Evolutionary conservation across 495 filamentous ascomycete genomes (phyloP).

Genomic region (Apodospora peruviana): DNA sequence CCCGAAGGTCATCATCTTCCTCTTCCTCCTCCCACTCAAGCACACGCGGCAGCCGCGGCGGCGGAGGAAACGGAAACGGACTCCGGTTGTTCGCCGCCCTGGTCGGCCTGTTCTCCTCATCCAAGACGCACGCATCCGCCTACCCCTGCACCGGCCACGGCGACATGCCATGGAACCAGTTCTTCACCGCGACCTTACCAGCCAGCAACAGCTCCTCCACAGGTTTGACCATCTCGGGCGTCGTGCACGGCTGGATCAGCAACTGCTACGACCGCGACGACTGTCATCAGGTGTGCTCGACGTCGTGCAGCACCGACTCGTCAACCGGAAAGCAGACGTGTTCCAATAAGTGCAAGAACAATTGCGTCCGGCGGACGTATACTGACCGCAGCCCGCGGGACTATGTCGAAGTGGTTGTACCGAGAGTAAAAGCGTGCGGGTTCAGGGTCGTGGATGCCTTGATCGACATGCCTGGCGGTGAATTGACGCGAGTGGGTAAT

Average conservation of each 20-base stretch:
- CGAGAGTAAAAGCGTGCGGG: slow-evolving; percentile 14
- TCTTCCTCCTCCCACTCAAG: background rate
- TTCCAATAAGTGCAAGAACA: slow-evolving; percentile 7
- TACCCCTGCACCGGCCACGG: slow-evolving; percentile 15
- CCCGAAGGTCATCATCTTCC: background rate
- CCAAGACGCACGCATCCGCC: slow-evolving; percentile 1
- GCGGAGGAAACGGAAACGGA: background rate
- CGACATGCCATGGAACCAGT: slow-evolving; percentile 6
- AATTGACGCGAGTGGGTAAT: slow-evolving; percentile 11
- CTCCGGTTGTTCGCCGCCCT: background rate
- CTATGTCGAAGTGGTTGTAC: slow-evolving; percentile 13
- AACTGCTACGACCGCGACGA: slow-evolving; percentile 16
- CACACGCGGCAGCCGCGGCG: background rate
- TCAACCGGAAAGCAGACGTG: slow-evolving; percentile 9
- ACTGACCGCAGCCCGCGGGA: slow-evolving; percentile 3
- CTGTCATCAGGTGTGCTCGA: slow-evolving; percentile 7
- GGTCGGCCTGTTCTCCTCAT: slow-evolving; percentile 6
- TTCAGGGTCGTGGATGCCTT: slow-evolving; percentile 12
- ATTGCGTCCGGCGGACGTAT: slow-evolving; percentile 5
- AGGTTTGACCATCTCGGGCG: slow-evolving; percentile 11
- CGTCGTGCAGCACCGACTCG: slow-evolving; percentile 4
- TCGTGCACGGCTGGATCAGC: slow-evolving; percentile 24
- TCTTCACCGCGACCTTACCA: slow-evolving; percentile 7
- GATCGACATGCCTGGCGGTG: background rate
- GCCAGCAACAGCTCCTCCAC: background rate